Conservation (phyloP, 257 asterid genomes). For the Salvia splendens region DNA sequence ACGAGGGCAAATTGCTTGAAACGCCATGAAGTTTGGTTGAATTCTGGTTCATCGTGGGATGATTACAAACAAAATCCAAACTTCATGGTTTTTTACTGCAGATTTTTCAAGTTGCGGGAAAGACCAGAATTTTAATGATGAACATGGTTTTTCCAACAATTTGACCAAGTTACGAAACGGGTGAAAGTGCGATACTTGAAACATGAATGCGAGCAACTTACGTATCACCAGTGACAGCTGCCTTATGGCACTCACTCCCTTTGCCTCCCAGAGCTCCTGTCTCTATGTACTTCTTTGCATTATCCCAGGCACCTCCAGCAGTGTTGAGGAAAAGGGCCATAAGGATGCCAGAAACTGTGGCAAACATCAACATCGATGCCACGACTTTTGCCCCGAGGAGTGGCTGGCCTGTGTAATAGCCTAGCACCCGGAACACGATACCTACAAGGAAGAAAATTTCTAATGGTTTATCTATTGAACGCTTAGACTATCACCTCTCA, state of each 20-base stretch:
- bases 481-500: not conserved
- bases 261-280: slow-evolving; percentile 99
- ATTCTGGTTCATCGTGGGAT: no score
- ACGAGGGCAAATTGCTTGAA: no score
- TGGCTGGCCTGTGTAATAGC: slow-evolving; percentile 89
- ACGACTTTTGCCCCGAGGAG: slow-evolving; percentile 99
- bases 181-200: not conserved
- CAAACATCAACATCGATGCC: slow-evolving; percentile 95
- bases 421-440: slow-evolving; percentile 75
- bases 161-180: no score
- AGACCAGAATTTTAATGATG: no score
- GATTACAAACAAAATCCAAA: no score
- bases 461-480: not conserved
- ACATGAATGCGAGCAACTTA: slow-evolving; percentile 45
- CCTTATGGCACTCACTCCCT: slow-evolving; percentile 97
- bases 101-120: no score
- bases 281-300: slow-evolving; percentile 96
- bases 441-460: slow-evolving; percentile 45
- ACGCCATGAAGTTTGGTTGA: no score
- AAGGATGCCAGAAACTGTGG: slow-evolving; percentile 94
- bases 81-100: no score
- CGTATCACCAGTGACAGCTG: slow-evolving; percentile 99
- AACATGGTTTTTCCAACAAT: no score
- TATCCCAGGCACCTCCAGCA: slow-evolving; percentile 99
- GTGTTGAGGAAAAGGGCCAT: slow-evolving; percentile 99